phyloP scores from a whole-genome alignment of 73 alveolate genomes.

The Uronychia binucleata region DNA sequence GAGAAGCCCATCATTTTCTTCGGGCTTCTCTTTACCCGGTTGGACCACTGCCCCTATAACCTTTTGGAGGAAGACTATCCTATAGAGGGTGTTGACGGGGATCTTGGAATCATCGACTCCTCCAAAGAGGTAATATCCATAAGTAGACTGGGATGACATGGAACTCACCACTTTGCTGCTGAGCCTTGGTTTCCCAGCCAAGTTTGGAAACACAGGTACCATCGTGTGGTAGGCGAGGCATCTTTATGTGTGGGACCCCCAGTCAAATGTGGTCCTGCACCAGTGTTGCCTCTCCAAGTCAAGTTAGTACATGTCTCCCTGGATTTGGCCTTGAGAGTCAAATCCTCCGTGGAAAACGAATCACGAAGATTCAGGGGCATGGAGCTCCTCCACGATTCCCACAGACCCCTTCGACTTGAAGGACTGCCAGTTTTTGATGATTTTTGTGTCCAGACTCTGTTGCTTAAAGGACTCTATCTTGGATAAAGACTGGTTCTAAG shows the following conservation, averaged over 20 bases:
- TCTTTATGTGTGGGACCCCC: not conserved
- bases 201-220: not conserved
- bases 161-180: not conserved
- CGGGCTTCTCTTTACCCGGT: too few species aligned
- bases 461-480: too few species aligned
- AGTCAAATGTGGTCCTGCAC: not conserved
- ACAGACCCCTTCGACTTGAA: too few species aligned
- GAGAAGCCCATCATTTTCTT: too few species aligned
- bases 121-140: not conserved
- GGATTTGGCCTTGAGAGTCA: not conserved
- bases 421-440: too few species aligned
- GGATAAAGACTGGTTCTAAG: too few species aligned
- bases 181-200: not conserved
- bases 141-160: not conserved
- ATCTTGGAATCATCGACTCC: not conserved
- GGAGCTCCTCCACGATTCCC: too few species aligned
- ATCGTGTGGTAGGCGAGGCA: not conserved
- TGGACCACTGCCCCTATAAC: too few species aligned
- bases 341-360: not conserved
- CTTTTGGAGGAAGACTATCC: not conserved
- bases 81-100: not conserved
- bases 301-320: not conserved
- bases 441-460: too few species aligned
- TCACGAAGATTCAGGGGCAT: not conserved
- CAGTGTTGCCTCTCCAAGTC: not conserved